Base-by-base conservation (phyloP, 2,329 filamentous ascomycete species). In the Scolecobasidium constrictum region DNA sequence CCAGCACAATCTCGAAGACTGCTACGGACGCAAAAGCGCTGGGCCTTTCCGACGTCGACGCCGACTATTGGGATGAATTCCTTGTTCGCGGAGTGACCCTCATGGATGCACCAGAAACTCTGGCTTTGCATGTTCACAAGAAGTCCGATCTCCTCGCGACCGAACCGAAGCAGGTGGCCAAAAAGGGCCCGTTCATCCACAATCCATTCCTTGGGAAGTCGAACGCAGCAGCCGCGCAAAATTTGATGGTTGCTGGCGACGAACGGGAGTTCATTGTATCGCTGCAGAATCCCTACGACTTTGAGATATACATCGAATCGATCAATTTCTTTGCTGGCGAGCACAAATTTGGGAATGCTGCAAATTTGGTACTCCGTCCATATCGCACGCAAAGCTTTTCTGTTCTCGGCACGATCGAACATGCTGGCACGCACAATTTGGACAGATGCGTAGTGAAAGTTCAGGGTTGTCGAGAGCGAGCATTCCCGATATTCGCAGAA, bases 11-110 rank as follows among this genome's bases (percentile, higher is more conserved):
- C 46, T 77, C 81, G 26, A 83, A 90, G 48, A 94, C 88, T 1
- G 77, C 88, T 21, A 76, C 72, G 22, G 76, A 92, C n/a, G 81
- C 84, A 1, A 76, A 75, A 47, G 80, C 83, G 46, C 63, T 95
- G 19, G 87, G 87, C 1, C 65, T 87, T 20, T 66, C 73, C 4
- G 65, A 81, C 44, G 62, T 90, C 34, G 72, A 78, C 41, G 87
- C 86, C 4, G 83, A 92, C 51, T 98, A 95, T 57, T 98, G 92
- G 92, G 92, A 98, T 58, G 86, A 94, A 54, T 96, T 96, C 52
- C 68, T 98, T 6, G 73, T 98, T 37, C 79, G 92, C 39, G 78
- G 78, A 48, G 68, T 94, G 51, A 66, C 94, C 35, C 76, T 87
- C 40, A 68, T 82, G 18, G 60, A 77, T 28, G 67, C 78, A 7